Base-by-base conservation (phyloP, 2,329 filamentous ascomycete species). In the Exophiala dermatitidis region DNA sequence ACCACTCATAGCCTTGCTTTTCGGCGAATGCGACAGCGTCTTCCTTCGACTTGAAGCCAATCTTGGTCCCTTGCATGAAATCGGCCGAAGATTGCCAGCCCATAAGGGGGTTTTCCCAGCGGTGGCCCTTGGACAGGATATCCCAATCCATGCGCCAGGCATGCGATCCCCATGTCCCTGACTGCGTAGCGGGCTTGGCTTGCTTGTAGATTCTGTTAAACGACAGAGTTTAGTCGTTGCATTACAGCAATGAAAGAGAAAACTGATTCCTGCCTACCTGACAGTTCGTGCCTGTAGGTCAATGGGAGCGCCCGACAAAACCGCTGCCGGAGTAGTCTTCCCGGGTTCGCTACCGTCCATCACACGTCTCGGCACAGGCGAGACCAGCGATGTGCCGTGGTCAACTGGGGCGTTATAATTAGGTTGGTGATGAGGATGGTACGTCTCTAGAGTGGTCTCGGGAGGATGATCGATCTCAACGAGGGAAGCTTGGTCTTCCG, bases 141-240 rank as follows among this genome's bases (percentile, higher is more conserved):
- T 98, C 93, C 93, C 93, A 98, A 71, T 98, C 93, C 90, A 98
- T 94, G 47, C 90, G 85, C 93, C 93, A 98, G 66, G 86, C 81
- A 68, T 87, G 82, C 52, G 81, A 76, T 68, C 88, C 84, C 86
- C 88, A 95, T 64, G 83, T 81, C 60, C 93, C 91, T 33, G 91
- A 97, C 73, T 98, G 93, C 41, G 91, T 96, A 34, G 93, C 91
- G n/a, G 93, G 83, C 75, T 98, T 98, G 53, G 88, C 69, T 46
- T 90, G 89, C 65, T 86, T 83, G 77, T 87, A 97, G 72, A 98
- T 98, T 67, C 91, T 97, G 67, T 54, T 34, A 7, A 51, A 46
- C 29, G 53, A 12, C 10, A 52, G 62, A 61, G 57, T 10, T 46
- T 32, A 46, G 44, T 28, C 29, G 28, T 4, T 46, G 28, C 28